Conservation (phyloP, 78 protist species). For the Polysphondylium violaceum region DNA sequence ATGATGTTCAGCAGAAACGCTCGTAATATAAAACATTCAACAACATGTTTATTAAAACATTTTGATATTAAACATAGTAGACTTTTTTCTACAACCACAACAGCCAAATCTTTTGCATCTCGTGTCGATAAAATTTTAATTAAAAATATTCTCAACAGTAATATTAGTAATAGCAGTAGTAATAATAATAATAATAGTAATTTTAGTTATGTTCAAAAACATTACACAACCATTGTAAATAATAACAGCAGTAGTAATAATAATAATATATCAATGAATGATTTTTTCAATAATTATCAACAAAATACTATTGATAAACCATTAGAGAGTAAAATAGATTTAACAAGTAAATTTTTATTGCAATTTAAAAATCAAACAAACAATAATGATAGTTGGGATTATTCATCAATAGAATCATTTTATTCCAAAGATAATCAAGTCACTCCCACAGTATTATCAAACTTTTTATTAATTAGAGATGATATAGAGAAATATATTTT, state of each 20-base stretch:
- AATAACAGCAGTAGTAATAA: neutral
- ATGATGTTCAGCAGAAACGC: too few relatives aligned
- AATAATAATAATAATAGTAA: neutral
- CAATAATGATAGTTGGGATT: neutral
- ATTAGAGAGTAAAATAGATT: neutral
- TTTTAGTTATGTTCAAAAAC: neutral
- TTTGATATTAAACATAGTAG: too few relatives aligned
- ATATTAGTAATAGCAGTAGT: neutral
- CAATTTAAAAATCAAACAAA: neutral
- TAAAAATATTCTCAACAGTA: neutral
- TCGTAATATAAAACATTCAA: too few relatives aligned
- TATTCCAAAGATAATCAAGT: neutral
- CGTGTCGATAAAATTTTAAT: too few relatives aligned
- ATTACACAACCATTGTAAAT: neutral
- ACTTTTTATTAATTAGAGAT: conserved; percentile 6
- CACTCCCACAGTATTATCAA: neutral
- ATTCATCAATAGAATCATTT: neutral
- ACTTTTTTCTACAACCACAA: too few relatives aligned
- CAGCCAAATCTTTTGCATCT: too few relatives aligned
- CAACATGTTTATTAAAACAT: too few relatives aligned
- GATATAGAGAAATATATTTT: conserved; percentile 22
- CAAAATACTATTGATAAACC: neutral
- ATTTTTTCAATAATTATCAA: conserved; percentile 15
- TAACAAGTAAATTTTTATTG: conserved; percentile 2
- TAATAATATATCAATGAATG: neutral